These are phyloP conservation scores for Amanita phalloides DNA, from an alignment of 768 basidiomycete species.

Conservation along the genomic window DNA sequence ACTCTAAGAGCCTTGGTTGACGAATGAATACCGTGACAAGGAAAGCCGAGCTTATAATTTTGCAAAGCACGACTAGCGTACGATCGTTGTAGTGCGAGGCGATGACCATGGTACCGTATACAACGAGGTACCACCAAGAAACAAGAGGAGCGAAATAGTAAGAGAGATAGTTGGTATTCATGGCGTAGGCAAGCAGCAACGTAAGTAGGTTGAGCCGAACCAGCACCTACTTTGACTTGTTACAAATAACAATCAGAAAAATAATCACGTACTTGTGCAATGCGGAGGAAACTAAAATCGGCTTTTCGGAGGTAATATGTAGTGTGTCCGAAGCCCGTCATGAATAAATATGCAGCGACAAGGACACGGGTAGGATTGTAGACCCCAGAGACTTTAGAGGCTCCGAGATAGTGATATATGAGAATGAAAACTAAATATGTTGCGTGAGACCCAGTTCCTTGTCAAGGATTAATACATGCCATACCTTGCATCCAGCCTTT, in stretches of 20 bases:
- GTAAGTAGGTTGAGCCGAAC: conserved; percentile 81
- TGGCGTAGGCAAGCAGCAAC: conserved; percentile 72
- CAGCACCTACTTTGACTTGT: conserved; percentile 37
- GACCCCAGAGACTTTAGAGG: conserved; percentile 86
- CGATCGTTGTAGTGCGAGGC: conserved; percentile 69
- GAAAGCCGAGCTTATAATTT: conserved; percentile 56
- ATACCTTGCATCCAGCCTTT: conserved; percentile 97
- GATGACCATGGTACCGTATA: conserved; percentile 68
- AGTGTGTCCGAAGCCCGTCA: conserved; percentile 90
- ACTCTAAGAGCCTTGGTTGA: conserved; percentile 49
- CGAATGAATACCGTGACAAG: conserved; percentile 58
- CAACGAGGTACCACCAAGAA: conserved; percentile 82
- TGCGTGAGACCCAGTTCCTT: conserved; percentile 4
- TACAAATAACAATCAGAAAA: conserved; percentile 1
- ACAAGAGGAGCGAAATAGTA: conserved; percentile 91
- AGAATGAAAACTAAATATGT: conserved; percentile 60
- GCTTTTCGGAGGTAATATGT: conserved; percentile 85
- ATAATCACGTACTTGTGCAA: conserved; percentile 48
- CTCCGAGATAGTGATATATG: conserved; percentile 87
- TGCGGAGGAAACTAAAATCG: conserved; percentile 70
- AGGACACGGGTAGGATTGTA: conserved; percentile 87
- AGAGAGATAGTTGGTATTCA: conserved; percentile 87
- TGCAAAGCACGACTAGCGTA: conserved; percentile 53
- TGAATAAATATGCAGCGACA: conserved; percentile 84
- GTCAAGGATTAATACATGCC: conserved; percentile 14